phyloP scores from a whole-genome alignment of 148 eudicot species.

The Cornus controversa region DNA sequence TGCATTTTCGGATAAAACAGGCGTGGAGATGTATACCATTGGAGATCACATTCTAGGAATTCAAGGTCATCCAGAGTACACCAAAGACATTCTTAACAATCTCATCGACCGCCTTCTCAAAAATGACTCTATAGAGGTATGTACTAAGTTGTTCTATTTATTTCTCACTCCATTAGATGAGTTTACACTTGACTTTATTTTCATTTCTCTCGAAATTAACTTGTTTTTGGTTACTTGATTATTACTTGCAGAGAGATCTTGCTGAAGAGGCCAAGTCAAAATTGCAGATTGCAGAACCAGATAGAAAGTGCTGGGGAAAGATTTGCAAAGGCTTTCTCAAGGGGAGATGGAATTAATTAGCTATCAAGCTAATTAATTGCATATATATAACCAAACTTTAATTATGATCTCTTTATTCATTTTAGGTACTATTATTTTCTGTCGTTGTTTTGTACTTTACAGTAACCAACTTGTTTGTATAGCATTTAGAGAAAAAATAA shows the following conservation, averaged over 20 bases:
- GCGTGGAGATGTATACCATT: conserved; percentile 56
- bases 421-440: too few relatives aligned
- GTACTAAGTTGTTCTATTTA: background rate
- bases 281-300: conserved; percentile 23
- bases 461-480: too few relatives aligned
- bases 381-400: background rate
- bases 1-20: too few relatives aligned
- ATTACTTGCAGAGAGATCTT: conserved; percentile 34
- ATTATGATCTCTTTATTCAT: background rate
- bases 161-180: too few relatives aligned
- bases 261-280: conserved; percentile 43
- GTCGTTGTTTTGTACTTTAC: too few relatives aligned
- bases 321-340: too few relatives aligned
- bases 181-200: too few relatives aligned
- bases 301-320: too few relatives aligned
- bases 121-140: conserved; percentile 37
- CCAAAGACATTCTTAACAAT: conserved; percentile 46
- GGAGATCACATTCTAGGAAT: conserved; percentile 53
- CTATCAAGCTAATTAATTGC: too few relatives aligned
- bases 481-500: too few relatives aligned
- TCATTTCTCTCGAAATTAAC: too few relatives aligned
- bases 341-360: too few relatives aligned
- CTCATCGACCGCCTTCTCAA: conserved; percentile 42
- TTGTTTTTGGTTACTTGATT: background rate
- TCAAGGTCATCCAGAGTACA: conserved; percentile 72